Evolutionary conservation across 306 rosid species (phyloP).

Genomic region (Dalbergia cultrata): DNA sequence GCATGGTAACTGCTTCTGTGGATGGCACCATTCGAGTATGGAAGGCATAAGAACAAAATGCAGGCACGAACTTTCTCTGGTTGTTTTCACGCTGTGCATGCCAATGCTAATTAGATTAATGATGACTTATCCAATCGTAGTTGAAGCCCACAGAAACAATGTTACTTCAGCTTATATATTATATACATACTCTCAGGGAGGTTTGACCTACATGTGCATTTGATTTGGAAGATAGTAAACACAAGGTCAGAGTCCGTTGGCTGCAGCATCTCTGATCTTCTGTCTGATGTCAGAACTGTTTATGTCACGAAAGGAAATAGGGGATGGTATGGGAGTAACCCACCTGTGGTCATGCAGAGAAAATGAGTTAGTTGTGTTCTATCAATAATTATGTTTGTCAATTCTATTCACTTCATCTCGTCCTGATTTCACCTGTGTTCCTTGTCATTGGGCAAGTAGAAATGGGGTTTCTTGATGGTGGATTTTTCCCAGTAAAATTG

Average conservation of each 20-base stretch:
- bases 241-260: conserved; percentile 11
- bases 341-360: conserved; percentile 32
- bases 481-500: conserved; percentile 9
- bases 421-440: conserved; percentile 8
- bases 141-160: conserved; percentile 1
- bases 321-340: conserved; percentile 25
- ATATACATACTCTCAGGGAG: conserved; percentile 9
- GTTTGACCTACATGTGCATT: conserved; percentile 41
- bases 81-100: conserved; percentile 7
- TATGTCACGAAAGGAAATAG: conserved; percentile 28
- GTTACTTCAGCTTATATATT: conserved; percentile 21
- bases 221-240: conserved; percentile 44
- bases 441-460: background rate
- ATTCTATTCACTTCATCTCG: conserved; percentile 2
- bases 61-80: conserved; percentile 26
- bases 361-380: conserved; percentile 13
- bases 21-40: conserved; percentile 81
- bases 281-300: conserved; percentile 32
- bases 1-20: conserved; percentile 84
- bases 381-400: conserved; percentile 1
- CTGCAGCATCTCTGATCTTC: conserved; percentile 30
- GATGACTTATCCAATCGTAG: conserved; percentile 15
- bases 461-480: background rate
- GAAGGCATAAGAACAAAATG: conserved; percentile 64
- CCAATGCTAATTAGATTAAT: conserved; percentile 19